Conservation (phyloP, 225 moss, liverwort and hornwort species). For the Straminergon stramineum region DNA sequence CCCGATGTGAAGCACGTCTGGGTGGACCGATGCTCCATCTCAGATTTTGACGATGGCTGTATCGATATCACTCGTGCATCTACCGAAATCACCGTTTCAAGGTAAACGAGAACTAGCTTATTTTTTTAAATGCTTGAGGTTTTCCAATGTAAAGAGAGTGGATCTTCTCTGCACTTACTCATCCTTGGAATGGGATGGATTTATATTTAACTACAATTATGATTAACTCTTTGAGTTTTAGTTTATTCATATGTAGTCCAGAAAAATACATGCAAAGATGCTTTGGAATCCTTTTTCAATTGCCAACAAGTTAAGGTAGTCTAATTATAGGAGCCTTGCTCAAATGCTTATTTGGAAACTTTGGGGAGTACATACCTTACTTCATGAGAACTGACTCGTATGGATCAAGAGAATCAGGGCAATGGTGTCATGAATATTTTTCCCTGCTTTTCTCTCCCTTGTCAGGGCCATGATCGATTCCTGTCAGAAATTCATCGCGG, state of each 20-base stretch:
- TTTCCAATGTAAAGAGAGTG: background rate
- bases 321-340: background rate
- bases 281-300: background rate
- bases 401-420: background rate
- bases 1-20: constrained; percentile 81
- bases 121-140: background rate
- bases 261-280: background rate
- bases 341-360: background rate
- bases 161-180: background rate
- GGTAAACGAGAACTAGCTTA: constrained; percentile 20
- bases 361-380: background rate
- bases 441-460: background rate
- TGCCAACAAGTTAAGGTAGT: background rate
- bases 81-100: constrained; percentile 89
- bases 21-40: constrained; percentile 95
- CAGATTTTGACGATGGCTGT: constrained; percentile 89
- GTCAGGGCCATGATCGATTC: background rate
- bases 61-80: constrained; percentile 90
- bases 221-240: background rate
- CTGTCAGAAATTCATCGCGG: background rate
- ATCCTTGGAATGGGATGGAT: background rate
- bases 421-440: background rate
- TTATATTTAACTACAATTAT: background rate
- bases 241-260: background rate
- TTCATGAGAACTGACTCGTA: background rate